Evolutionary conservation across 352 stramenopile genomes (phyloP), one percentile per base, ranked within the genome.

Genomic region (Globisporangium takayamanum): DNA sequence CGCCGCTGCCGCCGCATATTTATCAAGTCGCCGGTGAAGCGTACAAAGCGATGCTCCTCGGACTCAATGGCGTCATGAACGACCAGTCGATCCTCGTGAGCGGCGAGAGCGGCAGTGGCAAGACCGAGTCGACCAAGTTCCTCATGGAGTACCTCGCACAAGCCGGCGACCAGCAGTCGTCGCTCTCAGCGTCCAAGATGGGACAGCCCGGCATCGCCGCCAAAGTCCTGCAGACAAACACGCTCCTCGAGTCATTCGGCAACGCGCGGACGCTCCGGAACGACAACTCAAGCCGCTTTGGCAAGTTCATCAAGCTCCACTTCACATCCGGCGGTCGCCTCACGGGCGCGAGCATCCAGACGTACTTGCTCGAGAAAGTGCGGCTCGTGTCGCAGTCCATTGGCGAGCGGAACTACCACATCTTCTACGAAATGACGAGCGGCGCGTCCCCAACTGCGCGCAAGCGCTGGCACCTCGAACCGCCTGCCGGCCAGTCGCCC

Each of bases 351-450:
- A 89, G 74, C 48, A 96, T 97, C 55, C 83, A 95, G 64, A 97
- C 87, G 2, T 98, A 98, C 67, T 72, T 98, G 33, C 75, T 98
- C 39, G 95, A 98, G 67, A 98, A 98, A 69, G 87, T 96, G 20
- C 84, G 89, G 0, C 67, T 96, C 20, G 80, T 94, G 20, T 94
- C 80, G 30, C 84, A 94, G 71, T 86, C 80, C 37, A 76, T 76
- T 15, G 80, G 79, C 28, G 87, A 95, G 63, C 71, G 87, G 45
- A 94, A 91, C 67, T 95, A 92, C 63, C 87, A 95, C 65, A 83
- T 92, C 46, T 92, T 95, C 50, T 95, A 94, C 55, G 76, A 93
- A 65, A 86, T 95, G 74, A 65, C 78, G 30, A 73, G 78, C 44
- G 79, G 78, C 69, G 83, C 77, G 56, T 74, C 75, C 41, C 63